Conservation (phyloP, 306 rosid species). For the Boehmeria nivea region DNA sequence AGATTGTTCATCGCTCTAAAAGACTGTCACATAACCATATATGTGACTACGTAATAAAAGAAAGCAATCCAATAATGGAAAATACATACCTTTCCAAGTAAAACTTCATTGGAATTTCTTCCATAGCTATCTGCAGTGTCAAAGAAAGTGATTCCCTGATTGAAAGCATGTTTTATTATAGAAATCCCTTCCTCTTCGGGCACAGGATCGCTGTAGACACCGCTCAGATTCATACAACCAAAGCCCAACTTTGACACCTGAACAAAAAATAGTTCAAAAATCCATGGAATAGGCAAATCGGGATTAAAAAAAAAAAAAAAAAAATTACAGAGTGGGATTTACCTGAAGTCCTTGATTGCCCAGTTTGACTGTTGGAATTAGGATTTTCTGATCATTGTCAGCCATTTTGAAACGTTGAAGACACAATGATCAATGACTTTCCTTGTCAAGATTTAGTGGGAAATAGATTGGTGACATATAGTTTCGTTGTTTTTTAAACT, state of each 20-base stretch:
- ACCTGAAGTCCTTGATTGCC: conserved; percentile 24
- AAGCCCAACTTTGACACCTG: conserved; percentile 77
- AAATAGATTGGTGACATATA: too few relatives aligned
- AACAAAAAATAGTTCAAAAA: too few relatives aligned
- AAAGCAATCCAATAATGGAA: too few relatives aligned
- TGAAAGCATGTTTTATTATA: conserved; percentile 52
- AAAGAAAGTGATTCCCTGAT: conserved; percentile 61
- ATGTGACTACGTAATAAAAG: too few relatives aligned
- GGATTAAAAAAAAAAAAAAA: too few relatives aligned
- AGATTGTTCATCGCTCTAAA: too few relatives aligned
- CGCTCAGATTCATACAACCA: conserved; percentile 60
- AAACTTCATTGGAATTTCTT: conserved; percentile 40
- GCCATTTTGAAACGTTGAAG: too few relatives aligned
- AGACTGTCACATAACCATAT: too few relatives aligned
- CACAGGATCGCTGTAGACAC: conserved; percentile 45
- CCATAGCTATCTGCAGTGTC: conserved; percentile 65
- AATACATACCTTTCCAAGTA: conserved; percentile 80
- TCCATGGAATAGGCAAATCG: too few relatives aligned
- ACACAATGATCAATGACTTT: too few relatives aligned
- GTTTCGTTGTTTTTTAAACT: too few relatives aligned
- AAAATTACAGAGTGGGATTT: conserved; percentile 16
- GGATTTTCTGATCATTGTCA: not conserved
- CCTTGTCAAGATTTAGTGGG: too few relatives aligned
- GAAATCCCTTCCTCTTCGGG: conserved; percentile 52
- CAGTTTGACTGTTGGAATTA: conserved; percentile 24